phyloP scores from a whole-genome alignment of 148 eudicot genomes.

The Selenicereus undatus region DNA sequence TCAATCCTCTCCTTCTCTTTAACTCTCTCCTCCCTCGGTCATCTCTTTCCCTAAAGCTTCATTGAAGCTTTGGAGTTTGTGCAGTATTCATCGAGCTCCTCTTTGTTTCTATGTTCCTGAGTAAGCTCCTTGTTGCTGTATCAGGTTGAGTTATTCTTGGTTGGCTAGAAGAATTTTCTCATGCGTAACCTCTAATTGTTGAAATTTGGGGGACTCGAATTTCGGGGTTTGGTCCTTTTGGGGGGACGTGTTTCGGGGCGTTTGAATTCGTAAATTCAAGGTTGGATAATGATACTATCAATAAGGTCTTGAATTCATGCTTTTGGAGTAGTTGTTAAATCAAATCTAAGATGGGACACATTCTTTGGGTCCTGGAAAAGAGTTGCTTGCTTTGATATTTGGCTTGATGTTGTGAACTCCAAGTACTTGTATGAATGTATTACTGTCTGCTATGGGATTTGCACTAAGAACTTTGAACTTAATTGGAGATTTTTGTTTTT shows the following conservation, averaged over 20 bases:
- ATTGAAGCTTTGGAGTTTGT: no score
- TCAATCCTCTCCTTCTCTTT: no score
- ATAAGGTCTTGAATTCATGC: background rate
- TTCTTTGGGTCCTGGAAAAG: background rate
- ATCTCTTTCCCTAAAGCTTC: no score
- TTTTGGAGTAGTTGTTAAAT: background rate
- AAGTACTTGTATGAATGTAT: background rate
- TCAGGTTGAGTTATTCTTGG: background rate
- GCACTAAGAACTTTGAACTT: background rate
- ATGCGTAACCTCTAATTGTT: slow-evolving; percentile 6
- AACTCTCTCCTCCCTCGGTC: no score
- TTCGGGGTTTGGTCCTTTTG: background rate
- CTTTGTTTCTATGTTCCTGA: no score
- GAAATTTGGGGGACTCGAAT: background rate
- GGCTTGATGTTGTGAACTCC: background rate
- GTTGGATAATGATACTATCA: background rate
- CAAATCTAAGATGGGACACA: background rate
- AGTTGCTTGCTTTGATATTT: background rate
- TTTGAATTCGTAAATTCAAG: background rate
- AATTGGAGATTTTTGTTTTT: background rate
- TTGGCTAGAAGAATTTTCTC: background rate
- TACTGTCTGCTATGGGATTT: background rate
- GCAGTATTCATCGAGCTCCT: no score
- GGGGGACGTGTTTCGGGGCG: background rate
- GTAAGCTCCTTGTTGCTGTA: no score